Conservation (phyloP, 2,329 filamentous ascomycete genomes). For the Neonectria magnoliae region DNA sequence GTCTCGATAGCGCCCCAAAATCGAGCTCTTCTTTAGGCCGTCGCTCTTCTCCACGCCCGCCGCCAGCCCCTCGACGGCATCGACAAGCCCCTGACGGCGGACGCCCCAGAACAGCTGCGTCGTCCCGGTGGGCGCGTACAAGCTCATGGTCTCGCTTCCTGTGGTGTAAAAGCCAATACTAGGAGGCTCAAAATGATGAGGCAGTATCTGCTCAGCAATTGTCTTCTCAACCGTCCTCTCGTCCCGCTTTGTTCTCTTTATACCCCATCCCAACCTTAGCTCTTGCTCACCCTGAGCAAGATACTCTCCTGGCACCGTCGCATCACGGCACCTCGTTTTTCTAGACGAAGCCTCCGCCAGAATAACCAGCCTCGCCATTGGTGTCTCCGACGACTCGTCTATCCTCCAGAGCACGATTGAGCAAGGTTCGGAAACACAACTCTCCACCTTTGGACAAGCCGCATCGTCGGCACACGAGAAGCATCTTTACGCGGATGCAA, state of each 20-base stretch:
- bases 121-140: too few relatives aligned
- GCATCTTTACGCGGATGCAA: too few relatives aligned
- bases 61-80: too few relatives aligned
- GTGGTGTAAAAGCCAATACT: background rate
- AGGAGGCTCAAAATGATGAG: background rate
- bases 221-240: background rate
- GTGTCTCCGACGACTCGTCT: too few relatives aligned
- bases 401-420: slow-evolving; percentile 1
- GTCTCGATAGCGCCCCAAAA: too few relatives aligned
- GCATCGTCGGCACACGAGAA: background rate
- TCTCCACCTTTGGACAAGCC: background rate
- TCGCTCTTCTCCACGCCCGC: too few relatives aligned
- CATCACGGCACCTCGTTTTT: background rate
- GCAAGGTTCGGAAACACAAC: slow-evolving; percentile 6
- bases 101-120: too few relatives aligned
- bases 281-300: slow-evolving; percentile 2
- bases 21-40: too few relatives aligned
- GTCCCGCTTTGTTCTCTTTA: too few relatives aligned
- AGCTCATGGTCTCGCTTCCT: too few relatives aligned
- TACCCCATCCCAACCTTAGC: background rate
- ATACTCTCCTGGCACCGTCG: background rate
- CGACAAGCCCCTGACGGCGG: too few relatives aligned
- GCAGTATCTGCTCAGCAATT: background rate
- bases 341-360: background rate
- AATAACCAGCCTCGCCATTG: too few relatives aligned